Conservation (phyloP, 1,284 basidiomycete genomes). For the Phylloboletellus chloephorus region DNA sequence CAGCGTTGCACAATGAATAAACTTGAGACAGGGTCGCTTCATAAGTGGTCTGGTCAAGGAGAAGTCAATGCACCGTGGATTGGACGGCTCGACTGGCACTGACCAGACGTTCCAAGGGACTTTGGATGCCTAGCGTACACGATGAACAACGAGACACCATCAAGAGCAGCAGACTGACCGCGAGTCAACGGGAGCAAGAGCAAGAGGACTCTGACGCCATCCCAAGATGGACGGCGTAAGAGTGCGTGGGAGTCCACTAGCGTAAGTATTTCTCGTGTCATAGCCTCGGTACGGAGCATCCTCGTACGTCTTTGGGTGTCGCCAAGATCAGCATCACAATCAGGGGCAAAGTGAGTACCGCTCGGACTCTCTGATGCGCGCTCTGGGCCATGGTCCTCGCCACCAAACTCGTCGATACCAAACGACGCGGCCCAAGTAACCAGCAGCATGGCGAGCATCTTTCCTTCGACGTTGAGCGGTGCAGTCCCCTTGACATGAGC, state of each 20-base stretch:
- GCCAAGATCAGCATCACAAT: conserved; percentile 16
- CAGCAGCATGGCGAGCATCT: conserved; percentile 62
- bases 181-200: conserved; percentile 77
- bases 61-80: conserved; percentile 13
- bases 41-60: conserved; percentile 43
- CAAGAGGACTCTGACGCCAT: conserved; percentile 74
- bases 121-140: conserved; percentile 37
- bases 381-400: conserved; percentile 27
- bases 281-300: conserved; percentile 39
- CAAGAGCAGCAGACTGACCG: conserved; percentile 40
- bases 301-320: conserved; percentile 20
- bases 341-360: conserved; percentile 12
- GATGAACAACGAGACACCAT: conserved; percentile 12
- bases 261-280: conserved; percentile 69
- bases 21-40: conserved; percentile 61
- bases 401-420: conserved; percentile 74
- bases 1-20: conserved; percentile 61
- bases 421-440: conserved; percentile 85
- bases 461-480: conserved; percentile 53
- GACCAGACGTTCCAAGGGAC: conserved; percentile 49
- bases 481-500: conserved; percentile 55
- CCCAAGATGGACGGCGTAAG: conserved; percentile 78
- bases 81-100: conserved; percentile 10
- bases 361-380: conserved; percentile 21
- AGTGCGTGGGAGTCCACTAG: conserved; percentile 76